phyloP scores from a whole-genome alignment of 1,284 basidiomycete species.

The Ganoderma resinaceum region DNA sequence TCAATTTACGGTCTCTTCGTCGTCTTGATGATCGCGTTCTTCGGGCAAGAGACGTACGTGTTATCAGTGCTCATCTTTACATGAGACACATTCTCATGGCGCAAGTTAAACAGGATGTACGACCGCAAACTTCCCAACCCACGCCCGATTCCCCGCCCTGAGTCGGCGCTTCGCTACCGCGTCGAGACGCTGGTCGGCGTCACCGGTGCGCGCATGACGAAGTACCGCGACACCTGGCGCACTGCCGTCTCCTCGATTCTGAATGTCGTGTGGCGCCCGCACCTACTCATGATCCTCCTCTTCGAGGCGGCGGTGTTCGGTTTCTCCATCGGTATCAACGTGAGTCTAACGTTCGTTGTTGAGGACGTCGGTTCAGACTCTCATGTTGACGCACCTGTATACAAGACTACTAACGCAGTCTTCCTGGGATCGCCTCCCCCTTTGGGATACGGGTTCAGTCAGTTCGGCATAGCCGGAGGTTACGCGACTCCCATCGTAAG shows the following conservation, averaged over 20 bases:
- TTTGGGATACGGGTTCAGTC: conserved; percentile 63
- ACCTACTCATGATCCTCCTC: conserved; percentile 59
- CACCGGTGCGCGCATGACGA: conserved; percentile 67
- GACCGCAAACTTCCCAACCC: conserved; percentile 68
- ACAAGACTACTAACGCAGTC: conserved; percentile 71
- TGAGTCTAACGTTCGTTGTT: conserved; percentile 39
- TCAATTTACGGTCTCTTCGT: conserved; percentile 66
- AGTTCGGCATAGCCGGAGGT: conserved; percentile 59
- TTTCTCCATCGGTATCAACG: conserved; percentile 77
- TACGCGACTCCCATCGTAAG: conserved; percentile 73
- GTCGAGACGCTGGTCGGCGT: conserved; percentile 70
- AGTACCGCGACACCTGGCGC: conserved; percentile 63
- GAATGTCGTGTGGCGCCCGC: conserved; percentile 70
- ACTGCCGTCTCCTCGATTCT: conserved; percentile 55
- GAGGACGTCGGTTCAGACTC: not conserved
- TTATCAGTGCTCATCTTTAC: not conserved
- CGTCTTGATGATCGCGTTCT: conserved; percentile 60
- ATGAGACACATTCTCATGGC: not conserved
- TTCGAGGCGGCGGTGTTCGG: conserved; percentile 73
- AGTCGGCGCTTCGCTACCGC: conserved; percentile 58
- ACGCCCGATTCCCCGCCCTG: conserved; percentile 41
- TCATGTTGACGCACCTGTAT: not conserved
- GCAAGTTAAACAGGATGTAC: conserved; percentile 55
- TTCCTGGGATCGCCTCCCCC: conserved; percentile 68
- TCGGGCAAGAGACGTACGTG: conserved; percentile 69